These are phyloP conservation scores for Malassezia dermatis DNA, from an alignment of 1,284 basidiomycete species.

Conservation along the genomic window DNA sequence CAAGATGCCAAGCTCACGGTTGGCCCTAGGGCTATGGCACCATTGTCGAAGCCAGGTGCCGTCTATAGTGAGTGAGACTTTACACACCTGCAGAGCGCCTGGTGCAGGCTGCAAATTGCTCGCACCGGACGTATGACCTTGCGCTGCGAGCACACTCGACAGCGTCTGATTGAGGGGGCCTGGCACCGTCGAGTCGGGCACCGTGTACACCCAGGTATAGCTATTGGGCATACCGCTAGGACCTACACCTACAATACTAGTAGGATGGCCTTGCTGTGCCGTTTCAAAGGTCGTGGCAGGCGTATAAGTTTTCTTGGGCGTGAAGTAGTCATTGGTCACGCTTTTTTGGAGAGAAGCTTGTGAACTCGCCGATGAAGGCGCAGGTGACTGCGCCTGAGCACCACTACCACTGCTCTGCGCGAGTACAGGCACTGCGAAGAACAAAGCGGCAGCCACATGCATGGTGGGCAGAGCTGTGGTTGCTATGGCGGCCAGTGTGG, in stretches of 20 bases:
- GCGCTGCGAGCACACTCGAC: not conserved
- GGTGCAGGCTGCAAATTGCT: constrained; percentile 8
- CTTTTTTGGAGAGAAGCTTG: not conserved
- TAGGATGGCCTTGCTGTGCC: not conserved
- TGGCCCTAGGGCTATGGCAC: not conserved
- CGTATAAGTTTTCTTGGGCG: constrained; percentile 12
- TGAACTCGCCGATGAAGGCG: not conserved
- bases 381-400: not conserved
- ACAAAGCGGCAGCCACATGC: not conserved
- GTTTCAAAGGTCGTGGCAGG: constrained; percentile 4
- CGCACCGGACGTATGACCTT: not conserved
- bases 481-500: not conserved
- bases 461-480: not conserved
- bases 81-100: constrained; percentile 6
- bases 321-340: constrained; percentile 13
- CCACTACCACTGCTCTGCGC: not conserved
- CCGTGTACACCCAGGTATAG: constrained; percentile 14
- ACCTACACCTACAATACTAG: constrained; percentile 2
- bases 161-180: constrained; percentile 5
- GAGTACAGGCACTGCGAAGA: not conserved
- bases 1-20: not conserved
- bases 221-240: not conserved
- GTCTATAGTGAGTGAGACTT: not conserved
- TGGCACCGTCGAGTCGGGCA: constrained; percentile 2
- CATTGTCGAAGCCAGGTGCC: not conserved